phyloP scores from a whole-genome alignment of 2,329 filamentous ascomycete genomes.

The Scytalidium sp. region DNA sequence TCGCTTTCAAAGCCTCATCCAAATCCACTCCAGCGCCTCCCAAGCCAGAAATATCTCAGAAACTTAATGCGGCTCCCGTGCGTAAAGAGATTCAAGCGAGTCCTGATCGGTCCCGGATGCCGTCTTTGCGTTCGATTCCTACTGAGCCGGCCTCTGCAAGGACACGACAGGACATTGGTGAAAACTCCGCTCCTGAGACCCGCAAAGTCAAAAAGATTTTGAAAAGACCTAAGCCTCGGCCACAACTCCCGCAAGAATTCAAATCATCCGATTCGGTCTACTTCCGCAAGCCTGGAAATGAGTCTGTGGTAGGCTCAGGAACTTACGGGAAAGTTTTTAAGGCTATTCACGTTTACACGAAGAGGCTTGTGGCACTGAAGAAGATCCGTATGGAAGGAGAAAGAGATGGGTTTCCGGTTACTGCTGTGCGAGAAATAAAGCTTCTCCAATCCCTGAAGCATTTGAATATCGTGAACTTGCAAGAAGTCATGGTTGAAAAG shows the following conservation, averaged over 20 bases:
- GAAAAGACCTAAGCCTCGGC: constrained; percentile 68
- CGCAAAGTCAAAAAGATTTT: constrained; percentile 65
- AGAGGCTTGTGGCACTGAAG: constrained; percentile 79
- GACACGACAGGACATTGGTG: constrained; percentile 24
- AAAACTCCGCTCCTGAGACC: constrained; percentile 36
- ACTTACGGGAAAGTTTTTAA: constrained; percentile 97
- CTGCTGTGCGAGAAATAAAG: constrained; percentile 87
- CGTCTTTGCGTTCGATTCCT: constrained; percentile 39
- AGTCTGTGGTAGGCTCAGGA: constrained; percentile 91
- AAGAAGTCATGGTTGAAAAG: constrained; percentile 96
- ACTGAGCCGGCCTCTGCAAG: constrained; percentile 53
- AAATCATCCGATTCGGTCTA: constrained; percentile 84
- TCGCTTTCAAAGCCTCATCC: constrained; percentile 79
- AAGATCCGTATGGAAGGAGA: constrained; percentile 93
- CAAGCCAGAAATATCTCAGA: constrained; percentile 64
- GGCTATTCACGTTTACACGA: constrained; percentile 88
- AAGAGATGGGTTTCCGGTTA: constrained; percentile 86
- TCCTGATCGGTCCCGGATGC: constrained; percentile 41
- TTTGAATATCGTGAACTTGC: constrained; percentile 75
- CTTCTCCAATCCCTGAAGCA: constrained; percentile 84
- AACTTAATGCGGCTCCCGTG: constrained; percentile 54
- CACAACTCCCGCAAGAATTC: constrained; percentile 68
- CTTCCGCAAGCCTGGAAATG: constrained; percentile 93
- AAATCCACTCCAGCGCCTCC: constrained; percentile 55
- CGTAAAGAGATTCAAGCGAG: constrained; percentile 19